Base-by-base conservation (phyloP, 2,329 filamentous ascomycete genomes). In the Cytospora piceae region DNA sequence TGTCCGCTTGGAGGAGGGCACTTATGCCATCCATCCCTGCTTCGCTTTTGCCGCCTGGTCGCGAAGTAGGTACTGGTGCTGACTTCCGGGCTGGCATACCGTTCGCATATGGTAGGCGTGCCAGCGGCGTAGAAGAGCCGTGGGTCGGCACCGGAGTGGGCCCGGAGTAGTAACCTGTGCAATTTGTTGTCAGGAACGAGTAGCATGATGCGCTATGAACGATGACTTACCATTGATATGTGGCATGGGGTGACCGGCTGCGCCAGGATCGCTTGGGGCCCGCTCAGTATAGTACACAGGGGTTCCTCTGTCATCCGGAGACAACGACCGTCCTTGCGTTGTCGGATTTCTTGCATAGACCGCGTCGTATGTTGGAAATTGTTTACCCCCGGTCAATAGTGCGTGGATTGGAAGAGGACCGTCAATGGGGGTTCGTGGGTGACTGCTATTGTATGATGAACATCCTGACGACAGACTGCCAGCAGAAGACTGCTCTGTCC, bases 1-100 rank as follows among this genome's bases (percentile, higher is more conserved):
- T 85, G 37, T 85, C 85, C 12, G 86, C 86, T 67, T 79, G 80
- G 1, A 88, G 73, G 14, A 89, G 75, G 8, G 86, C 86, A 66
- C 80, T 86, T 76, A 89, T 85, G 2, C 86, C 85, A 67, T 88
- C 85, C 24, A 87, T 74, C 4, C 74, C 72, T 6, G 69, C 69
- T 4, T 76, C 75, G 2, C 70, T 73, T 20, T 76, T 74, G 20
- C 71, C 58, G 5, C 69, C 64, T 22, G 66, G 57, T 7, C 65
- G 58, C 72, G 69, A 57, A 7, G 55, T 22, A 15, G 67, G 46
- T 7, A 54, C 51, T 6, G 59, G 60, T 75, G 64, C 53, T 64
- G 68, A 4, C 51, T 61, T 52, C 11, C 49, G 29, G n/a, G 57
- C 62, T 20, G 62, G 42, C 24, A 53, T 53, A 24, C 61, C 64